phyloP scores from a whole-genome alignment of 2,329 filamentous ascomycete species.

The Aspergillus novofumigatus region DNA sequence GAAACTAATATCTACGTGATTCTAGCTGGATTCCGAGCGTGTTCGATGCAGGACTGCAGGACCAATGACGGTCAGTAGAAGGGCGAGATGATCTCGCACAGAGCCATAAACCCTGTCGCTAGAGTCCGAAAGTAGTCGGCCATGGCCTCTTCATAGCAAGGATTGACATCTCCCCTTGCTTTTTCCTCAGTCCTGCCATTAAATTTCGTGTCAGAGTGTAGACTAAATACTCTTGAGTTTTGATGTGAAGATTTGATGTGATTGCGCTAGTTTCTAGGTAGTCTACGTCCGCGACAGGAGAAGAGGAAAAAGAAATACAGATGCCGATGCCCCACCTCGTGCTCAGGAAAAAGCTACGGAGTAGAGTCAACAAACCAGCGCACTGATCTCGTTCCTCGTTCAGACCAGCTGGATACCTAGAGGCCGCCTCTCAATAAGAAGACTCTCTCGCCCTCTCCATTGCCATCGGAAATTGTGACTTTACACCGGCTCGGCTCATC shows the following conservation, averaged over 20 bases:
- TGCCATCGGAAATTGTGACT: not conserved
- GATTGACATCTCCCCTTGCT: constrained; percentile 7
- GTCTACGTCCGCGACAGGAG: not conserved
- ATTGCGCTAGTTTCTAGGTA: not conserved
- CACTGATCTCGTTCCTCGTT: not conserved
- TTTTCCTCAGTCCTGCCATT: constrained; percentile 1
- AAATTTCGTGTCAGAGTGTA: not conserved
- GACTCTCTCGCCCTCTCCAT: not conserved
- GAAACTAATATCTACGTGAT: not conserved
- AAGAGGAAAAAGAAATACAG: not conserved
- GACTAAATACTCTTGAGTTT: not conserved
- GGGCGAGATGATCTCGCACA: constrained; percentile 1
- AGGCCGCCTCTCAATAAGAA: not conserved
- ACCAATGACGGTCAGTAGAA: not conserved
- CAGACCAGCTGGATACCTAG: not conserved
- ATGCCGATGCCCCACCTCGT: not conserved
- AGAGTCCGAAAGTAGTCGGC: not conserved
- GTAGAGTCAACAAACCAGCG: not conserved
- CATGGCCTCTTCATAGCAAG: constrained; percentile 5
- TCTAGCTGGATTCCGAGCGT: constrained; percentile 3
- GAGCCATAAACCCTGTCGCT: not conserved
- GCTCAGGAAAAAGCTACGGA: not conserved
- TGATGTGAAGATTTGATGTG: not conserved
- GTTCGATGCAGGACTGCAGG: constrained; percentile 3
- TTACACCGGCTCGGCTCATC: not conserved